Percentiles rank a stretch among this genome's conserved stretches.
Evolutionary conservation across 2,329 filamentous ascomycete genomes (phyloP).

Genomic region (Chlorencoelia australis): DNA sequence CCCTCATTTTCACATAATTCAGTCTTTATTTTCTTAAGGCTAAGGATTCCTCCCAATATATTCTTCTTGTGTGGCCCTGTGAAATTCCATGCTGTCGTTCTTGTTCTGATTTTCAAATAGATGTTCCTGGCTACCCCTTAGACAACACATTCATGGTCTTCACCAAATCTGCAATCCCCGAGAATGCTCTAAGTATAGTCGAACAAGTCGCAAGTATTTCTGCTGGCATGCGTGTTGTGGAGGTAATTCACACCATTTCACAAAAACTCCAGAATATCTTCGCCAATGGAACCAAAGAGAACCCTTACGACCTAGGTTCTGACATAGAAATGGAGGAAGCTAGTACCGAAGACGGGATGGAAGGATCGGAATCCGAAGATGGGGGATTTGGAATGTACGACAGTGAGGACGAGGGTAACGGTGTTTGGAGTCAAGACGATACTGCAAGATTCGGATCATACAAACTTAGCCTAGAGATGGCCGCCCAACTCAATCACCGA

Average conservation of each 20-base stretch:
- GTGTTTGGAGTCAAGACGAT: not conserved
- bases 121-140: slow-evolving; percentile 46
- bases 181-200: slow-evolving; percentile 29
- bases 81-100: too few relatives aligned
- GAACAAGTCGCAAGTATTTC: slow-evolving; percentile 17
- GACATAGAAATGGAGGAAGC: slow-evolving; percentile 21
- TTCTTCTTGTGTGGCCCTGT: too few relatives aligned
- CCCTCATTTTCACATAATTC: not conserved
- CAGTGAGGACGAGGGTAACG: slow-evolving; percentile 24
- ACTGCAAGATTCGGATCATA: too few relatives aligned
- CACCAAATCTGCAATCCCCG: slow-evolving; percentile 35
- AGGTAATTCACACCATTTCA: slow-evolving; percentile 19
- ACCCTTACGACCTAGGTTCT: slow-evolving; percentile 18
- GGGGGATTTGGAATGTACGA: slow-evolving; percentile 6
- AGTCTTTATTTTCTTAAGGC: too few relatives aligned
- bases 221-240: slow-evolving; percentile 16
- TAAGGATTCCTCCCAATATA: too few relatives aligned
- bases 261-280: slow-evolving; percentile 16
- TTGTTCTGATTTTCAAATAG: slow-evolving; percentile 21
- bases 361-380: slow-evolving; percentile 15
- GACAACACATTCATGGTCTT: slow-evolving; percentile 42
- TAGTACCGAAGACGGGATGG: slow-evolving; percentile 14
- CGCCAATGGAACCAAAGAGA: slow-evolving; percentile 12
- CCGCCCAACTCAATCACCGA: slow-evolving; percentile 21
- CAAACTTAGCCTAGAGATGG: slow-evolving; percentile 9